These are phyloP conservation scores for Boletus rubropictus DNA, from an alignment of 768 basidiomycete genomes.

Conservation along the genomic window DNA sequence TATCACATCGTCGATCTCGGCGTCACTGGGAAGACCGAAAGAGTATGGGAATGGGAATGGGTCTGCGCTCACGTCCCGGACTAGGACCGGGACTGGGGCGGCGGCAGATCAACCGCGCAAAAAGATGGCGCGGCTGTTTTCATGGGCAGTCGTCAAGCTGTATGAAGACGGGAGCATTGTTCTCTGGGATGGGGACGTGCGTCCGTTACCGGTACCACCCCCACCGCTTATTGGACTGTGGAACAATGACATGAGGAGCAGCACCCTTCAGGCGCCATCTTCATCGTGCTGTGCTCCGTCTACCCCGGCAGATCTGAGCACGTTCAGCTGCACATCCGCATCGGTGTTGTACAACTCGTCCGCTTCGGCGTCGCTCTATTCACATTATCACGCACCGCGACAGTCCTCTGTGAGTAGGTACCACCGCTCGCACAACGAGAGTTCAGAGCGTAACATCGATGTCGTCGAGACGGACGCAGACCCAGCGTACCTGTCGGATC, in stretches of 20 bases:
- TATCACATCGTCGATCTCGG: background rate
- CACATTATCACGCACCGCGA: constrained; percentile 23
- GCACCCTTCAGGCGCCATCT: constrained; percentile 22
- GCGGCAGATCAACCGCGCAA: constrained; percentile 22
- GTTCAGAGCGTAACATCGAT: background rate
- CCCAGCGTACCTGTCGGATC: constrained; percentile 52
- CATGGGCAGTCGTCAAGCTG: constrained; percentile 57
- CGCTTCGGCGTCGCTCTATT: constrained; percentile 21
- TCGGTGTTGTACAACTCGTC: constrained; percentile 24
- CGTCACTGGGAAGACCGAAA: background rate
- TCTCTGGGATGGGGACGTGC: constrained; percentile 62
- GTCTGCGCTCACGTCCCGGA: background rate
- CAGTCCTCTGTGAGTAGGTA: background rate
- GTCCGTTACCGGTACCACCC: constrained; percentile 28
- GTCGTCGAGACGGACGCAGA: constrained; percentile 37
- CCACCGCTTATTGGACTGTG: constrained; percentile 37
- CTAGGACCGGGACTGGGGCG: background rate
- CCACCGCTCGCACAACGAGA: background rate
- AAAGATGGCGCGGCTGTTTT: constrained; percentile 66
- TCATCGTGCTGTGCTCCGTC: constrained; percentile 24
- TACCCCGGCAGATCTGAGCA: background rate
- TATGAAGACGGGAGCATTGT: constrained; percentile 70
- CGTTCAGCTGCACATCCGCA: constrained; percentile 9
- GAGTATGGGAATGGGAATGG: background rate
- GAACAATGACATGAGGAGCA: constrained; percentile 33